Base-by-base conservation (phyloP, 1,284 basidiomycete genomes). In the Rhizoctonia solani region DNA sequence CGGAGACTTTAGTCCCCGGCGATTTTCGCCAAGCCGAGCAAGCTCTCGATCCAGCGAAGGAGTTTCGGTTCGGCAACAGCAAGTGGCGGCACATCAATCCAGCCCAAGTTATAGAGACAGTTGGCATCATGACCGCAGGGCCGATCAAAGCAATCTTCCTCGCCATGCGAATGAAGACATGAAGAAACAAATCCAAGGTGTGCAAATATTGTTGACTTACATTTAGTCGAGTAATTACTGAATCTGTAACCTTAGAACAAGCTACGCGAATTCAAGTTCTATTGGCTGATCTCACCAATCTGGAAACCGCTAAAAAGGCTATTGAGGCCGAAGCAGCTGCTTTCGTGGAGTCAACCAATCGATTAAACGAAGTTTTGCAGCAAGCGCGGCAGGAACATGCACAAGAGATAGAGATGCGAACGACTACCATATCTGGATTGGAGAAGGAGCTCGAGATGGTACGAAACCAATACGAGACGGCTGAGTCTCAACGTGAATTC, bases 401-500 rank as follows among this genome's bases (percentile, higher is more conserved):
- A 2, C 23, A 9, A 1, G 49, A 65, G 37, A 34, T 42, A 4
- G 37, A 19, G 29, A 27, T 14, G n/a, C 49, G 50, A 23, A 23
- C 34, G 14, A 44, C 39, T 21, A 44, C 50, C 3, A 65, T 65
- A 14, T 19, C 61, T 3, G 39, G 47, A 34, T 39, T 65, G 23
- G 42, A 32, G 29, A 37, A 53, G 4, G 34, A 65, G 37, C 49
- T 65, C 49, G 23, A 34, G 19, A 39, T 34, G 23, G 61, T 29
- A n/a, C 61, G 50, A 21, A 65, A 5, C 14, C 61, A 54, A 23
- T 41, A n/a, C 16, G 61, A 65, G 16, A 53, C 34, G 13, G 49
- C 61, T 27, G 61, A 65, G 39, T 21, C 47, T 16, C 61, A 65
- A 16, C 61, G 61, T 29, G 37, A 25, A 8, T 21, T 23, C 8